These are phyloP conservation scores for Pestalotiopsis sp. DNA, from an alignment of 2,329 filamentous ascomycete species.

Conservation along the genomic window DNA sequence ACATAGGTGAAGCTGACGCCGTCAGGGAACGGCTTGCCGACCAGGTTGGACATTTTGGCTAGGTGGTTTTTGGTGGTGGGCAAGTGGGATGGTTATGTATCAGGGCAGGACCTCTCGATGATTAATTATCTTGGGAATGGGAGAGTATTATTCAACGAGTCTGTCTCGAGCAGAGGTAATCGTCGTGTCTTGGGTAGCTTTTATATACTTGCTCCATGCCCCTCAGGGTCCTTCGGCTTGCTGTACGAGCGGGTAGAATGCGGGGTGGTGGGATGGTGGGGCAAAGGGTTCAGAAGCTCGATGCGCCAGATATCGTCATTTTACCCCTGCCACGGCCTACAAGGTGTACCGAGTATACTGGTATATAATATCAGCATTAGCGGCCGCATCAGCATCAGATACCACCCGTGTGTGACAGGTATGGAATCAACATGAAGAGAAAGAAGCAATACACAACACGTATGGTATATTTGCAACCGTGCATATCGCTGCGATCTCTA, in stretches of 20 bases:
- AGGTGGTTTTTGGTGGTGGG: neutral
- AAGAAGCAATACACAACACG: neutral
- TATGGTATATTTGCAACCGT: no score
- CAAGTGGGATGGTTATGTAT: neutral
- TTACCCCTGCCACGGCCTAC: neutral
- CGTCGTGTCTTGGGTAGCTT: neutral
- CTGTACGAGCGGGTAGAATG: neutral
- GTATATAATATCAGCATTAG: neutral
- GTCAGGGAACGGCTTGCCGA: slow-evolving; percentile 82
- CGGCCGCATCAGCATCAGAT: neutral
- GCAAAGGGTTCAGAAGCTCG: neutral
- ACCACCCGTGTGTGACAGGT: neutral
- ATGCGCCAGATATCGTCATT: neutral
- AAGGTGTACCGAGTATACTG: no score
- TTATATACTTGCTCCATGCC: neutral
- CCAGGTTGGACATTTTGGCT: slow-evolving; percentile 62
- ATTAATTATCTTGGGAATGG: neutral
- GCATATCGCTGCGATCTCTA: no score
- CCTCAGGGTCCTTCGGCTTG: neutral
- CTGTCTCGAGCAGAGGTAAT: neutral
- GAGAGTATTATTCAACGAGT: neutral
- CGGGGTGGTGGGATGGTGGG: neutral
- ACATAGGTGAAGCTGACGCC: slow-evolving; percentile 85
- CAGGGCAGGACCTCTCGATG: neutral
- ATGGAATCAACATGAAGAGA: neutral